Conservation (phyloP, 805 yeast genomes). For the Wickerhamomyces hampshirensis region DNA sequence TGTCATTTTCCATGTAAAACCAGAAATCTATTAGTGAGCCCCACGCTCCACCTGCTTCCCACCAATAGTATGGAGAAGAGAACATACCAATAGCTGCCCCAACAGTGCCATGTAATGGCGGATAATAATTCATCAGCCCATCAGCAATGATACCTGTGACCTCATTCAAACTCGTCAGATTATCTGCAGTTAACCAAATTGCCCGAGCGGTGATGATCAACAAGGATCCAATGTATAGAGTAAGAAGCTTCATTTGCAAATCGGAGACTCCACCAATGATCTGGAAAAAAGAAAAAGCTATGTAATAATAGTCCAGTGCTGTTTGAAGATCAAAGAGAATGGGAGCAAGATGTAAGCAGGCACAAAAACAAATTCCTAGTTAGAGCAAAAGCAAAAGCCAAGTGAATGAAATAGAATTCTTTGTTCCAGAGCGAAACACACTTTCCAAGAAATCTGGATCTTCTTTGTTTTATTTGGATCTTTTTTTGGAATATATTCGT, state of each 20-base stretch:
- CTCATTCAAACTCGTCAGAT: slow-evolving; percentile 28
- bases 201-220: slow-evolving; percentile 8
- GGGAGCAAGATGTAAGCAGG: too few species aligned
- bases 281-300: too few species aligned
- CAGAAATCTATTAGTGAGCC: slow-evolving; percentile 59
- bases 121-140: slow-evolving; percentile 75
- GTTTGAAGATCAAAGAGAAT: too few species aligned
- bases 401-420: too few species aligned
- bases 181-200: slow-evolving; percentile 26
- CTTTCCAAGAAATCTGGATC: too few species aligned
- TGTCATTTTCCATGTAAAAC: slow-evolving; percentile 60
- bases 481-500: too few species aligned
- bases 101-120: slow-evolving; percentile 37
- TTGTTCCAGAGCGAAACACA: too few species aligned
- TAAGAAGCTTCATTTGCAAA: slow-evolving; percentile 1
- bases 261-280: slow-evolving; percentile 5
- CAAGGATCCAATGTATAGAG: background rate
- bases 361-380: too few species aligned
- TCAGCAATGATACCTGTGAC: slow-evolving; percentile 54
- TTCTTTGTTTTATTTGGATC: too few species aligned
- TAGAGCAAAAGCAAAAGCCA: too few species aligned
- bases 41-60: slow-evolving; percentile 85
- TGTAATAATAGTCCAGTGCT: too few species aligned
- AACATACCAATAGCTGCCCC: slow-evolving; percentile 77
- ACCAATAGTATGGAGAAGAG: slow-evolving; percentile 77